These are phyloP conservation scores for Taphrina flavorubra DNA, from an alignment of 1,139 yeast species.

Conservation along the genomic window DNA sequence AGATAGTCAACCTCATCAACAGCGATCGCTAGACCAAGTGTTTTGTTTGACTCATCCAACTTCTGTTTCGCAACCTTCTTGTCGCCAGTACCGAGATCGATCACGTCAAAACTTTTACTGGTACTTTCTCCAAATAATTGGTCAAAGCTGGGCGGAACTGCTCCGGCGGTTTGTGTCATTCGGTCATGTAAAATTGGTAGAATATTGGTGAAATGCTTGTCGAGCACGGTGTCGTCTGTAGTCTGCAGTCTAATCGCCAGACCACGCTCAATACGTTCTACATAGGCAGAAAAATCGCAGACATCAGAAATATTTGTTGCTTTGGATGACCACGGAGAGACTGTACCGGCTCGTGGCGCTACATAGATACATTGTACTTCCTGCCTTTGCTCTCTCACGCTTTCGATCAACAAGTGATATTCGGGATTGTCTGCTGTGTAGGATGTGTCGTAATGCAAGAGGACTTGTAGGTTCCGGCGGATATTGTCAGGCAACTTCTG, in stretches of 20 bases:
- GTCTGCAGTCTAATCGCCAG: slow-evolving; percentile 67
- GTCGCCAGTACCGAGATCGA: slow-evolving; percentile 33
- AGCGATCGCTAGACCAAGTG: slow-evolving; percentile 89
- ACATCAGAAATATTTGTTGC: slow-evolving; percentile 93
- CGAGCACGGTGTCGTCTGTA: background rate
- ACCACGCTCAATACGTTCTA: slow-evolving; percentile 92
- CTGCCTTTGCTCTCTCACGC: slow-evolving; percentile 46
- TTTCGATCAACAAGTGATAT: slow-evolving; percentile 58
- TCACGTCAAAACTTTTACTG: slow-evolving; percentile 2
- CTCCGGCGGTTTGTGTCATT: slow-evolving; percentile 81
- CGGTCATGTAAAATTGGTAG: slow-evolving; percentile 73
- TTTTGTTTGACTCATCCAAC: slow-evolving; percentile 73
- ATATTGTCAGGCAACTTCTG: slow-evolving; percentile 50
- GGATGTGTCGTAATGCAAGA: slow-evolving; percentile 77
- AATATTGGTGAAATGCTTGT: slow-evolving; percentile 54
- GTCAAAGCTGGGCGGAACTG: slow-evolving; percentile 62
- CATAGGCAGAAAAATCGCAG: slow-evolving; percentile 74
- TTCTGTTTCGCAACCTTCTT: slow-evolving; percentile 60
- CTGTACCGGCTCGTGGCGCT: slow-evolving; percentile 92
- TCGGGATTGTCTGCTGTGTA: slow-evolving; percentile 62
- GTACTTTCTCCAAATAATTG: slow-evolving; percentile 61
- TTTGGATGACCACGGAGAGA: slow-evolving; percentile 98
- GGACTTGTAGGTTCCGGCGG: slow-evolving; percentile 56
- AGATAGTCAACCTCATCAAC: slow-evolving; percentile 90
- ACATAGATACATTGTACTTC: slow-evolving; percentile 64